Evolutionary conservation across 2,329 filamentous ascomycete species (phyloP), one percentile per base, ranked within the genome.

Genomic region (Fusarium nematophilum): DNA sequence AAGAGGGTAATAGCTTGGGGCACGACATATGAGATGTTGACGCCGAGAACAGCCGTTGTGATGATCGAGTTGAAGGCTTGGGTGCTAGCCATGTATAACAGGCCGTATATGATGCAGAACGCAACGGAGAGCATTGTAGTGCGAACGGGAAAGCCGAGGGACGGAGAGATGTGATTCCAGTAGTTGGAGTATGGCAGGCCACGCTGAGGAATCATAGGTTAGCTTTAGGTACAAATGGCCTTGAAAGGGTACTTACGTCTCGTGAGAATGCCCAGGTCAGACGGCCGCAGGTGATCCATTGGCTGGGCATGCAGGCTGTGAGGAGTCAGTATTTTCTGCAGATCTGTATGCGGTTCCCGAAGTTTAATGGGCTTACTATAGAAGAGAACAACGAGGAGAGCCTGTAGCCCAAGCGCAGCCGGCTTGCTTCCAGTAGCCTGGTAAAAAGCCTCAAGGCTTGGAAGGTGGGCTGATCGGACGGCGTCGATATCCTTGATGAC

Each of bases 41-140:
- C 33, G 34, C 58, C 59, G 0, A 73, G 50, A 2, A 71, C 68
- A 5, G 72, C 67, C 2, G 68, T 62, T 7, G 54, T 72, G 36
- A 75, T 65, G 34, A 75, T 73, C 0, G 72, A 73, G 47, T 73
- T 75, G 56, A 74, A 75, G 1, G 73, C 73, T 3, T 59, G 56
- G 1, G 66, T 72, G 21, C 56, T 66, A 1, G 68, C 70, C 15
- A 75, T 56, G 30, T 75, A 75, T 6, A 75, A 45, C 1, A 75
- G 48, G 5, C 73, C 73, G 27, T 74, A 75, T 5, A 74, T 23
- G 29, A 50, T 44, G 23, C 60, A 66, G 47, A 74, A 72, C 1
- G 30, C 48, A 6, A 64, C 57, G 0, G 72, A 67, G 3, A 67
- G 52, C 6, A 71, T 25, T 0, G 72, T 75, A 3, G 72, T 66